Base-by-base conservation (phyloP, 805 yeast species). In the Komagataella phaffii region DNA sequence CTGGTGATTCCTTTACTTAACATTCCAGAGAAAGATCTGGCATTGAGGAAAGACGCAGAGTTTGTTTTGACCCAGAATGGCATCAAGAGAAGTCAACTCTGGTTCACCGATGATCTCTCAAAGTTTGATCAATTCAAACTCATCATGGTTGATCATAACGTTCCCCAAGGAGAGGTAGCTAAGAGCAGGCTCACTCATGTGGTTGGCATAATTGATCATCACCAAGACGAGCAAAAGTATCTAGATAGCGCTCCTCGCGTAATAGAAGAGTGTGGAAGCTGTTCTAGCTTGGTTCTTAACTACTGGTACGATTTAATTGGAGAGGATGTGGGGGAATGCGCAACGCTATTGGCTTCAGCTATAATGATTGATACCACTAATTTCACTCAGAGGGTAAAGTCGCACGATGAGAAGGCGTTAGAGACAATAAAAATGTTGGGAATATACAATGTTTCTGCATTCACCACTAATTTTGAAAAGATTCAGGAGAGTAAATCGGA, bases 81-180 rank as follows among this genome's bases (percentile, higher is more conserved):
- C 0, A 73, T 91, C 17, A 63, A 71, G 7, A 63, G 68, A 3
- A 72, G 73, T 7, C 64, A 73, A 53, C 65, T 93, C 17, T 72
- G 79, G 51, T 91, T 81, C 61, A 63, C 71, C 18, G 95, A 90
- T 52, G 96, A 90, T 58, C 64, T 86, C 45, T 56, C 59, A n/a
- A 17, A 44, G 14, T 36, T 60, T 60, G 49, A 18, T 24, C 56
- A 49, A 12, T 50, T 73, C 1, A 70, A 73, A 8, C 66, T 87
- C 18, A 71, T 81, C 2, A 67, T 91, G 44, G 96, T 93, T 2
- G 99, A 91, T 62, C 96, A 88, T 65, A 89, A 91, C 59, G 69
- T 70, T 40, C 71, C 82, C 23, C 89, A 76, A 56, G 85, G 81
- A 12, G 72, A 60, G 24, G 62, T 67, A 1, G 59, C 75, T 50